phyloP scores from a whole-genome alignment of 2,329 filamentous ascomycete species.

The Parastagonospora avenae region DNA sequence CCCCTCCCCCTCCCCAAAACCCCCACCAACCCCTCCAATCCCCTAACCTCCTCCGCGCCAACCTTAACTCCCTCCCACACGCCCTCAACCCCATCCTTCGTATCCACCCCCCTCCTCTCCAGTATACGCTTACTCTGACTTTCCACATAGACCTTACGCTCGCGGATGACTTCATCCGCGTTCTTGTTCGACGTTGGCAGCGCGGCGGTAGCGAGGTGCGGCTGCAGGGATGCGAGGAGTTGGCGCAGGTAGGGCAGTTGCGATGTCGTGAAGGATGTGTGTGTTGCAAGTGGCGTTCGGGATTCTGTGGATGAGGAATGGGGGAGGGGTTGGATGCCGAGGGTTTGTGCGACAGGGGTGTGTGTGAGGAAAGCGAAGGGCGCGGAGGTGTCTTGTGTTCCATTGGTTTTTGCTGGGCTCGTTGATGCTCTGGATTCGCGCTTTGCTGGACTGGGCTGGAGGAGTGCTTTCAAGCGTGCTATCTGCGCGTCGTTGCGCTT shows the following conservation, averaged over 20 bases:
- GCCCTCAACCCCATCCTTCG: slow-evolving; percentile 42
- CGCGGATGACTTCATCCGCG: slow-evolving; percentile 61
- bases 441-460: slow-evolving; percentile 40
- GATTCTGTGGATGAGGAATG: slow-evolving; percentile 36
- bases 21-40: slow-evolving; percentile 34
- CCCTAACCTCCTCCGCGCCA: slow-evolving; percentile 35
- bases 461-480: slow-evolving; percentile 63
- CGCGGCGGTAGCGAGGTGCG: slow-evolving; percentile 60
- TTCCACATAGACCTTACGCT: slow-evolving; percentile 84
- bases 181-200: slow-evolving; percentile 18
- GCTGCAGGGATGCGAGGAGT: slow-evolving; percentile 70
- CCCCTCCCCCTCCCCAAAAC: slow-evolving; percentile 12
- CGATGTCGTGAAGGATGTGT: slow-evolving; percentile 77
- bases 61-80: slow-evolving; percentile 32
- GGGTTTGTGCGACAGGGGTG: slow-evolving; percentile 51
- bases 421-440: slow-evolving; percentile 26
- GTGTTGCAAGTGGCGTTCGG: slow-evolving; percentile 66
- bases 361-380: slow-evolving; percentile 63
- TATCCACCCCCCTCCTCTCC: slow-evolving; percentile 72
- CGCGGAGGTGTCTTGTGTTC: slow-evolving; percentile 3
- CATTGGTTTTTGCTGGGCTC: slow-evolving; percentile 10
- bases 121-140: slow-evolving; percentile 76
- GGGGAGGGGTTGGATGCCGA: slow-evolving; percentile 51
- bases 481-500: slow-evolving; percentile 75
- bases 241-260: slow-evolving; percentile 80